Conservation (phyloP, 2,329 filamentous ascomycete species). For the Chaetomium olivaceum region DNA sequence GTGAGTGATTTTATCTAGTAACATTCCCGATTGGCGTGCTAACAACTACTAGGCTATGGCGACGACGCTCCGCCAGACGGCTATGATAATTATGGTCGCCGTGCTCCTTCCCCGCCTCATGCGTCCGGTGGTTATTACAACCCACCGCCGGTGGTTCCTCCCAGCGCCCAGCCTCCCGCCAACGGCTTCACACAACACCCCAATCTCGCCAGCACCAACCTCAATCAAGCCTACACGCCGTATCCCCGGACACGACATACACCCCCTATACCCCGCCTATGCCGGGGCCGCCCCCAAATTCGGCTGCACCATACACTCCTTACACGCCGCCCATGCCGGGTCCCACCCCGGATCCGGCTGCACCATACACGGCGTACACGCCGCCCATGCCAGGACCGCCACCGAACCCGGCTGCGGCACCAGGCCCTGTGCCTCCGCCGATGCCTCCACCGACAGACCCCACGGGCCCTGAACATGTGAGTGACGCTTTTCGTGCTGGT, state of each 20-base stretch:
- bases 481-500: slow-evolving; percentile 34
- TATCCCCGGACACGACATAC: slow-evolving; percentile 39
- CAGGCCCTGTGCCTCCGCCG: slow-evolving; percentile 15
- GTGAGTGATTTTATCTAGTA: slow-evolving; percentile 33
- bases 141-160: slow-evolving; percentile 22
- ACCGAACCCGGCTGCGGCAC: slow-evolving; percentile 31
- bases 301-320: slow-evolving; percentile 23
- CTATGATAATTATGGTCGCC: slow-evolving; percentile 41
- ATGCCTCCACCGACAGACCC: slow-evolving; percentile 5
- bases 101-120: slow-evolving; percentile 49
- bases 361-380: slow-evolving; percentile 40
- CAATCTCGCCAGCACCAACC: slow-evolving; percentile 39
- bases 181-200: slow-evolving; percentile 43
- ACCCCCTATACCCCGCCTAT: slow-evolving; percentile 43
- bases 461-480: slow-evolving; percentile 36
- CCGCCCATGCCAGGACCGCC: slow-evolving; percentile 42
- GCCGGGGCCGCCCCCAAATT: slow-evolving; percentile 37
- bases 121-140: slow-evolving; percentile 54
- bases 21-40: slow-evolving; percentile 10
- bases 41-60: slow-evolving; percentile 38
- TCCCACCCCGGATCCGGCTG: slow-evolving; percentile 24
- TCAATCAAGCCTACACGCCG: slow-evolving; percentile 37
- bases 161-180: slow-evolving; percentile 16
- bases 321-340: neutral
- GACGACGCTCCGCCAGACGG: slow-evolving; percentile 40